These are phyloP conservation scores for Boletellus ananas DNA, from an alignment of 768 basidiomycete species.

Conservation along the genomic window DNA sequence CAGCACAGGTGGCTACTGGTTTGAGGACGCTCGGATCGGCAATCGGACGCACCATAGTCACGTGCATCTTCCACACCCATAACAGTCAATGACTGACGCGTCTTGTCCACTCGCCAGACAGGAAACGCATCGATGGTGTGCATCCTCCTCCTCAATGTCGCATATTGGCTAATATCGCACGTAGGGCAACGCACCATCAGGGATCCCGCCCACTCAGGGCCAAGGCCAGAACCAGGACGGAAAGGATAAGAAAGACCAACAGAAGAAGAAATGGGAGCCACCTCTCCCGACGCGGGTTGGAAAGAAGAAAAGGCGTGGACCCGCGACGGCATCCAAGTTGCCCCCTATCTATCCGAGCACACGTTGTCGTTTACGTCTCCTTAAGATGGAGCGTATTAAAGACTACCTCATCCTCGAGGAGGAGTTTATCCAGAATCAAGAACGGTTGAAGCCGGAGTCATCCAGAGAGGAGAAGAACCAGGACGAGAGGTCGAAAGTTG, in stretches of 20 bases:
- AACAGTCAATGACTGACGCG: constrained; percentile 50
- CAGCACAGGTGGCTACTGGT: too few species aligned
- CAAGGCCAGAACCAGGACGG: constrained; percentile 45
- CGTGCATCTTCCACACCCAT: constrained; percentile 31
- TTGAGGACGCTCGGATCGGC: neutral
- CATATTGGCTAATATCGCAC: constrained; percentile 6
- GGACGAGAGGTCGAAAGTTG: constrained; percentile 89
- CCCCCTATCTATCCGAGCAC: constrained; percentile 93
- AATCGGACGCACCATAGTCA: constrained; percentile 10
- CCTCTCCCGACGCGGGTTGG: constrained; percentile 95
- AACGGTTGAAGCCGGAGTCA: constrained; percentile 81
- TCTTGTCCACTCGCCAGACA: constrained; percentile 22
- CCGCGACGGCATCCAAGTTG: constrained; percentile 84
- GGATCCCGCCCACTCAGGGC: constrained; percentile 36
- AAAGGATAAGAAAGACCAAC: constrained; percentile 41
- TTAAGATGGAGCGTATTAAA: constrained; percentile 98
- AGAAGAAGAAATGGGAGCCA: constrained; percentile 97
- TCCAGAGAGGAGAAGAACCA: constrained; percentile 93
- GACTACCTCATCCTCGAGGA: constrained; percentile 96
- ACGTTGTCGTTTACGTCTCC: constrained; percentile 88
- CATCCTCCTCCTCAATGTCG: neutral
- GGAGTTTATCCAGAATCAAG: constrained; percentile 91
- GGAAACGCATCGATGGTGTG: constrained; percentile 24
- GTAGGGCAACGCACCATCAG: constrained; percentile 77
- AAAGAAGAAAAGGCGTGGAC: constrained; percentile 94